A percentile compares a stretch with the other conserved stretches of the same genome.
Conservation (phyloP, 768 basidiomycete species). For the Goffeauzyma gilvescens region DNA sequence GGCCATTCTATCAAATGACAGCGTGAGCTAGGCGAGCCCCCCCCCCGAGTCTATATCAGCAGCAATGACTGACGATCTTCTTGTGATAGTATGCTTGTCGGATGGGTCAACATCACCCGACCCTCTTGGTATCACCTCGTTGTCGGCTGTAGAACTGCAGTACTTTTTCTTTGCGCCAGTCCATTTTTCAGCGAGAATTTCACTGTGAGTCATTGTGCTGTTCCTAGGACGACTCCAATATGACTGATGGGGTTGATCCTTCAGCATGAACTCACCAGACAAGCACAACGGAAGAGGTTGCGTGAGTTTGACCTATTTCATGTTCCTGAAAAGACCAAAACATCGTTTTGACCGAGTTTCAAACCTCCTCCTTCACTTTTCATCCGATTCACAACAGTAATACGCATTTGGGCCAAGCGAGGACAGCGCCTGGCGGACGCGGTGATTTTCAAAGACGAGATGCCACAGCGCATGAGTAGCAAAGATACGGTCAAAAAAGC, state of each 20-base stretch:
- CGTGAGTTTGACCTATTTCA: neutral
- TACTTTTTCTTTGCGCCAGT: neutral
- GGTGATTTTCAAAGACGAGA: constrained; percentile 2
- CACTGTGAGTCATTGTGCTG: neutral
- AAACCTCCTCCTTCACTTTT: neutral
- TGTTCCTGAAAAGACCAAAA: neutral
- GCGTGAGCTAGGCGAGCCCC: too few relatives aligned
- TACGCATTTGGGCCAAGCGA: constrained; percentile 4
- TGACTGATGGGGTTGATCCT: too few relatives aligned
- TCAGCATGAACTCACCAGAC: neutral
- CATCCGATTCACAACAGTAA: neutral
- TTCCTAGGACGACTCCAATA: too few relatives aligned
- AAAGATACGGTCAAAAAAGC: neutral
- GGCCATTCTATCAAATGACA: constrained; percentile 3
- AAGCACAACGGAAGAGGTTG: neutral
- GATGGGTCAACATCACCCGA: constrained; percentile 3
- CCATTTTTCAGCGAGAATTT: neutral
- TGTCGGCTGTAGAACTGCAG: constrained; percentile 1
- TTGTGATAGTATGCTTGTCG: neutral
- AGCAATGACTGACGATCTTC: neutral
- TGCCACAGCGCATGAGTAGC: neutral
- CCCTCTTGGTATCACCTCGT: constrained; percentile 6
- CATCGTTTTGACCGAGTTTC: neutral
- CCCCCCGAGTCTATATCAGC: too few relatives aligned
- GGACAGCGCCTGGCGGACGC: constrained; percentile 8